These are phyloP conservation scores for Rhizoctonia solani DNA, from an alignment of 1,284 basidiomycete species.

Conservation along the genomic window DNA sequence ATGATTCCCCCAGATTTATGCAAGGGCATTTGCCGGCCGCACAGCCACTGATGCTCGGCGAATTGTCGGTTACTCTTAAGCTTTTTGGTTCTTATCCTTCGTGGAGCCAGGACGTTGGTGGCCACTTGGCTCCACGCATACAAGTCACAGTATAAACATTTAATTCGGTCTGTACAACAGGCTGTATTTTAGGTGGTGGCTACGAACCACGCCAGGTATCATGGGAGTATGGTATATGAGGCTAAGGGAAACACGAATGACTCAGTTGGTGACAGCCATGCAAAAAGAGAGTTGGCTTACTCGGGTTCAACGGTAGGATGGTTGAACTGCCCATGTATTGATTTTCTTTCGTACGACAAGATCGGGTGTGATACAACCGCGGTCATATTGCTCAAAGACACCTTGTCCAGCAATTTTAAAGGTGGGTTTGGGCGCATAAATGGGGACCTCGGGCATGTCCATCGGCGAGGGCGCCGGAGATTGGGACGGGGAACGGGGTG, in stretches of 20 bases:
- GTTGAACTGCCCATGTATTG: constrained; percentile 12
- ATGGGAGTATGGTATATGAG: not conserved
- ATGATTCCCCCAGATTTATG: too few species aligned
- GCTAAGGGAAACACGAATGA: not conserved
- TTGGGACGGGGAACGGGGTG: not conserved
- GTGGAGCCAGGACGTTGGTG: too few species aligned
- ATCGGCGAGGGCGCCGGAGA: not conserved
- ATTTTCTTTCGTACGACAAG: constrained; percentile 19
- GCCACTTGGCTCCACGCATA: too few species aligned
- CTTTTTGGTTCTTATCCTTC: not conserved
- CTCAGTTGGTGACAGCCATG: not conserved
- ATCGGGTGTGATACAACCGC: constrained; percentile 22
- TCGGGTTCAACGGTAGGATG: not conserved
- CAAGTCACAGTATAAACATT: too few species aligned
- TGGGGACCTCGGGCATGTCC: not conserved
- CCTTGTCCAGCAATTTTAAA: not conserved
- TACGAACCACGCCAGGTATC: constrained; percentile 4
- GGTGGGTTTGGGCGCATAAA: not conserved
- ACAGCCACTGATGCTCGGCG: constrained; percentile 11
- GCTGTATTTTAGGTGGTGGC: not conserved
- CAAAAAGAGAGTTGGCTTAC: not conserved
- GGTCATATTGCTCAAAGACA: constrained; percentile 28
- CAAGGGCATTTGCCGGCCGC: not conserved
- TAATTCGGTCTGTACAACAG: not conserved
- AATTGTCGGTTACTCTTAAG: not conserved